Evolutionary conservation across 1,284 basidiomycete genomes (phyloP), one percentile per base, ranked within the genome.

Genomic region (Moniliella sp.): DNA sequence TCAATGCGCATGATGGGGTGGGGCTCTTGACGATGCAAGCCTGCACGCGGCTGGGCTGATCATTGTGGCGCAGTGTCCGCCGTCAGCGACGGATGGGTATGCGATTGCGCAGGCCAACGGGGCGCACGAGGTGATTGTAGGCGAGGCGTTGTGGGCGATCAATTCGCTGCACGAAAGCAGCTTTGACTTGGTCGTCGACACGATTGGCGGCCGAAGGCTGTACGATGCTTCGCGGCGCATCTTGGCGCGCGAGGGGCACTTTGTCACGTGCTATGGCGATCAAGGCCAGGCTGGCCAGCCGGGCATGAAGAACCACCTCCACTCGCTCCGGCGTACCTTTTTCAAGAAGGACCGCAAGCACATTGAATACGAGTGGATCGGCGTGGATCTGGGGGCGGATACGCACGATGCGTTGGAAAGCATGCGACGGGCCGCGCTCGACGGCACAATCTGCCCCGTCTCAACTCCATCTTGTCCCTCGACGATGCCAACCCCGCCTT

Each of bases 271-370:
- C 32, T 53, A 50, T 30, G 62, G 62, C 25, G 62, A 64, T 39
- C 48, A 51, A 8, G 47, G 51, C 23, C 32, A 32, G 10, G n/a
- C n/a, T n/a, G 44, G 49, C 18, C 51, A 50, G 18, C 54, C 61
- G 5, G 51, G 50, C 25, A 34, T 57, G 27, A 39, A 46, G n/a
- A 45, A 54, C 12, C 52, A 49, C 35, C 38, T 63, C 15, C 51
- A 59, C 9, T 54, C 50, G 14, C 43, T 64, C 13, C 49, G 61
- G 17, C 44, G 61, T 13, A 44, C 58, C 12, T 62, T 62, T 23
- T 58, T 64, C 42, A 61, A 59, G 34, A 62, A 62, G 39, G 61
- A 61, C 44, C 56, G 55, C 42, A 63, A 64, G n/a, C n/a, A 50
- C 15, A 48, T 64, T 15, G 26, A 50, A 2, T 64, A 63, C 42